Evolutionary conservation across 1,284 basidiomycete species (phyloP), one percentile per base, ranked within the genome.

Genomic region (Puccinia novopanici): DNA sequence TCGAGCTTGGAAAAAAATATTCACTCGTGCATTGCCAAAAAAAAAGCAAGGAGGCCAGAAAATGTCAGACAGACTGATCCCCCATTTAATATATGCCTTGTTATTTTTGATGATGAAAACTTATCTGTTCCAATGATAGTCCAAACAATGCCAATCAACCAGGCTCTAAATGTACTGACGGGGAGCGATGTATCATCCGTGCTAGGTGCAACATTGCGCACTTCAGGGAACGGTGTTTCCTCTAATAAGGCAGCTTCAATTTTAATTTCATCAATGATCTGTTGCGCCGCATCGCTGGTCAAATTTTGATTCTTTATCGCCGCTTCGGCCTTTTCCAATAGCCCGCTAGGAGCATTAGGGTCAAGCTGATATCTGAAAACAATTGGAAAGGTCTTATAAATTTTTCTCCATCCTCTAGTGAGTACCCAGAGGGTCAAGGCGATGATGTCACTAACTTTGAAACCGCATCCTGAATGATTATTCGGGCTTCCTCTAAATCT

Each of bases 171-270:
- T 3, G 93, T 95, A 86, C 91, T 92, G 73, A 90, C 90, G 2
- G 91, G 91, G 87, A 94, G 92, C 12, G 87, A 86, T 2, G 90
- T 89, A 85, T 94, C 93, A 84, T 95, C 93, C 34, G 90, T 87
- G 83, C 90, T 92, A 27, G 91, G 88, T 27, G 94, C 91, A 6
- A 92, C 90, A 30, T 93, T 92, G 74, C 93, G 90, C 57, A 95
- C 93, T 87, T 94, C 93, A 3, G 92, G 90, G 84, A 94, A 95
- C 19, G 93, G 93, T 4, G 93, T 94, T 85, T 90, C 75, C 89
- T 80, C 89, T 63, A 77, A 83, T 67, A n/a, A n/a, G n/a, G n/a
- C n/a, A n/a, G n/a, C n/a, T n/a, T n/a, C n/a, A n/a, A n/a, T n/a
- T n/a, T n/a, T n/a, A n/a, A 82, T 82, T 80, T 82, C 81, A 52